Conservation (phyloP, 768 basidiomycete species). For the Mycena crocata region DNA sequence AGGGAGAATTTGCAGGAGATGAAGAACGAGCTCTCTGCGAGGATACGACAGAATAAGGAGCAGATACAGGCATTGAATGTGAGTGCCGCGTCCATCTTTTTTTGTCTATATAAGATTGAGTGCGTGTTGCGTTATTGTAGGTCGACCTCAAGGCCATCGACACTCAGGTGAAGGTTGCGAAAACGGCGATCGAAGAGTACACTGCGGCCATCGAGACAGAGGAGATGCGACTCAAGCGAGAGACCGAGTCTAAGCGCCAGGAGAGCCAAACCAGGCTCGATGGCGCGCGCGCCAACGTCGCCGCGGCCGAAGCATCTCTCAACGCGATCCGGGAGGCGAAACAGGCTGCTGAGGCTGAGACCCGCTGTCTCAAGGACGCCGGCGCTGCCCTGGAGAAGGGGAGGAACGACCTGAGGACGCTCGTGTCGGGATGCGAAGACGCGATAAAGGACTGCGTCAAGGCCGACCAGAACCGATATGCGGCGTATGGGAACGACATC, state of each 20-base stretch:
- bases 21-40: slow-evolving; percentile 48
- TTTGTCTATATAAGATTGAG: background rate
- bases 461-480: slow-evolving; percentile 67
- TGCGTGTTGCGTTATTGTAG: slow-evolving; percentile 50
- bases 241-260: slow-evolving; percentile 75
- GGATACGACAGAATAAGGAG: slow-evolving; percentile 61
- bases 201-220: slow-evolving; percentile 66
- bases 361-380: slow-evolving; percentile 45
- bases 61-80: slow-evolving; percentile 60
- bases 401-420: slow-evolving; percentile 45
- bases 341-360: slow-evolving; percentile 42
- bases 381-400: slow-evolving; percentile 52
- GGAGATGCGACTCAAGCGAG: slow-evolving; percentile 61
- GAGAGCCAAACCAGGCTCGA: slow-evolving; percentile 65
- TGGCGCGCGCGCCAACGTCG: slow-evolving; percentile 54
- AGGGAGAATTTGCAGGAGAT: slow-evolving; percentile 57
- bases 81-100: slow-evolving; percentile 23
- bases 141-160: slow-evolving; percentile 64
- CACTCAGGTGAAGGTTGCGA: slow-evolving; percentile 46
- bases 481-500: slow-evolving; percentile 73
- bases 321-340: slow-evolving; percentile 40
- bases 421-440: slow-evolving; percentile 59
- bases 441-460: slow-evolving; percentile 63
- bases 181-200: slow-evolving; percentile 51
- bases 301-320: slow-evolving; percentile 49